Evolutionary conservation across 495 filamentous ascomycete genomes (phyloP), one percentile per base, ranked within the genome.

Genomic region (Hypoxylon trugodes): DNA sequence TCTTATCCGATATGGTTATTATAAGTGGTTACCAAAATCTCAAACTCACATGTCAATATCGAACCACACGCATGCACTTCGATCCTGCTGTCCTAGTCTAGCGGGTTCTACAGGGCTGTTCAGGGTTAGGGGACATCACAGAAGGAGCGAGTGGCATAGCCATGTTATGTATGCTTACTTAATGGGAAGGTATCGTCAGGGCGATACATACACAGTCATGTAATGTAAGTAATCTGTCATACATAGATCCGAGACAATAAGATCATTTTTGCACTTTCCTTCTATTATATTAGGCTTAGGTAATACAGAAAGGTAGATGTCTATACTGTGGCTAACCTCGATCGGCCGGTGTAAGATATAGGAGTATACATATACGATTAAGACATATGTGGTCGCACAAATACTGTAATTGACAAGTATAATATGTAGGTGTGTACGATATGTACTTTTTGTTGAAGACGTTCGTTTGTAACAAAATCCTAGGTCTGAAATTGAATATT

Each of bases 11-110:
- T 21, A 30, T 6, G 30, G 21, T 54, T 61, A 26, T 49, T 9
- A 6, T 10, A 12, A 35, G 49, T 25, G 36, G 46, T 50, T 57
- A 30, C 46, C 35, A 12, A 19, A 47, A n/a, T 16, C 22, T 38
- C n/a, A 19, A 40, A 55, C 43, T 59, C 61, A 59, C 61, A 65
- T 65, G 61, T 59, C 49, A 59, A 35, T 6, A 37, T 55, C 55
- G 49, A 65, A 54, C 37, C 35, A 59, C 15, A 32, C n/a, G n/a
- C 33, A 45, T 53, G 48, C 48, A 59, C 47, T 42, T 40, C 13
- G 16, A n/a, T 53, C 48, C 50, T 56, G 35, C 40, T 48, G 48
- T 41, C 42, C 25, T 47, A 53, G 30, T 24, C 35, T 13, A 30
- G 42, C 41, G 36, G 35, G 48, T 55, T 32, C 15, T 16, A 50